Conservation (phyloP, 2,329 filamentous ascomycete genomes). For the Exutisphaerella laricina region DNA sequence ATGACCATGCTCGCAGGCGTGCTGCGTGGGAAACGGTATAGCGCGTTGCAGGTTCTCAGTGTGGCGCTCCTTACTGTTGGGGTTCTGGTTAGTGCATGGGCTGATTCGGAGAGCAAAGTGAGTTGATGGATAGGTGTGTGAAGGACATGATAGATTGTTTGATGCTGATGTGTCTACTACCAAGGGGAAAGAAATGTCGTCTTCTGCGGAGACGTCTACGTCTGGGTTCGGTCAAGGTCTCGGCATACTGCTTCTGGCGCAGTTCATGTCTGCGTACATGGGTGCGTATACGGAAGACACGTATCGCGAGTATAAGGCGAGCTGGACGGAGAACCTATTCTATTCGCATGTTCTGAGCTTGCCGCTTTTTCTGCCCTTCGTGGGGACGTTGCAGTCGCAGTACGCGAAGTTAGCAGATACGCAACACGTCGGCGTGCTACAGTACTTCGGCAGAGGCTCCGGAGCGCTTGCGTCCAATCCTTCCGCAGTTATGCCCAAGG, state of each 20-base stretch:
- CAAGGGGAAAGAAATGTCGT: constrained; percentile 42
- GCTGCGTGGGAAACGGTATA: constrained; percentile 78
- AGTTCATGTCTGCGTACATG: constrained; percentile 88
- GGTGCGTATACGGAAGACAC: constrained; percentile 90
- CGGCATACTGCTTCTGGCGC: constrained; percentile 75
- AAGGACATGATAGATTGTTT: no score
- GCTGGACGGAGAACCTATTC: constrained; percentile 95
- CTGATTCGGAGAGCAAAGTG: constrained; percentile 81
- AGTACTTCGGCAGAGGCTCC: constrained; percentile 7
- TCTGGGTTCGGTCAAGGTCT: constrained; percentile 64
- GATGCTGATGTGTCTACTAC: constrained; percentile 12
- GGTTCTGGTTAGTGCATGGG: constrained; percentile 82
- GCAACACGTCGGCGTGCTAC: constrained; percentile 33
- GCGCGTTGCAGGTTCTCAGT: constrained; percentile 69
- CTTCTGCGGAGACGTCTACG: constrained; percentile 36
- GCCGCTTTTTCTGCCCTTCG: constrained; percentile 68
- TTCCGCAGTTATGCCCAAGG: constrained; percentile 49
- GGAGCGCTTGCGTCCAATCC: constrained; percentile 6
- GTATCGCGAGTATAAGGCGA: constrained; percentile 76
- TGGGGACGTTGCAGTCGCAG: constrained; percentile 59
- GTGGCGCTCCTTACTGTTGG: constrained; percentile 80
- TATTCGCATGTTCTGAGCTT: constrained; percentile 76
- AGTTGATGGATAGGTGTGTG: no score
- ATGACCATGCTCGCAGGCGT: constrained; percentile 91
- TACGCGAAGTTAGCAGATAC: constrained; percentile 60